Evolutionary conservation across 2,329 filamentous ascomycete species (phyloP).

Genomic region (Amauroascus verrucosus): DNA sequence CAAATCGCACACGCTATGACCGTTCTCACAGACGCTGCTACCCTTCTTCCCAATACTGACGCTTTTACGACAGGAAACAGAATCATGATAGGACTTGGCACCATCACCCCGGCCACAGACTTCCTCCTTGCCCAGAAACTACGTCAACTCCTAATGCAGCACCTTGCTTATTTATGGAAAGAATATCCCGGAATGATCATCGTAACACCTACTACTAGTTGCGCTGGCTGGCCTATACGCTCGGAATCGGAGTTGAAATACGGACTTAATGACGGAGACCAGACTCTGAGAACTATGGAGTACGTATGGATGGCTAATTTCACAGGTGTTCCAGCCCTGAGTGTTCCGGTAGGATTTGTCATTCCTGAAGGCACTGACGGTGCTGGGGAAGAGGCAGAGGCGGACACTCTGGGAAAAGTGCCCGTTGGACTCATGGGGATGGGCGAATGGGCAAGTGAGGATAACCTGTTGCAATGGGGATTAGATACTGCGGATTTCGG

Average conservation of each 20-base stretch:
- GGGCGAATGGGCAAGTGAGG: slow-evolving; percentile 47
- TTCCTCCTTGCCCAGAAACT: slow-evolving; percentile 59
- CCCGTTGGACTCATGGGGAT: slow-evolving; percentile 48
- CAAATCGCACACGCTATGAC: slow-evolving; percentile 64
- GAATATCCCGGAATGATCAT: slow-evolving; percentile 61
- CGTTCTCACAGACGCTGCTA: slow-evolving; percentile 57
- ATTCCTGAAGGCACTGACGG: slow-evolving; percentile 20
- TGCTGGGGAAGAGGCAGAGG: slow-evolving; percentile 22
- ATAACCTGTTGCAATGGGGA: slow-evolving; percentile 41
- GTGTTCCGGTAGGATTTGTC: slow-evolving; percentile 59
- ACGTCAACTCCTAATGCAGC: slow-evolving; percentile 60
- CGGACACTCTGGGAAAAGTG: slow-evolving; percentile 33
- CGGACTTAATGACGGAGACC: slow-evolving; percentile 60
- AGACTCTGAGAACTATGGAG: slow-evolving; percentile 59
- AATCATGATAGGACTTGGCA: slow-evolving; percentile 52
- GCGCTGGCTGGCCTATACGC: slow-evolving; percentile 57
- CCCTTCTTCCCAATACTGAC: slow-evolving; percentile 28
- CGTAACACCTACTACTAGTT: slow-evolving; percentile 62
- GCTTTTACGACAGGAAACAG: slow-evolving; percentile 30
- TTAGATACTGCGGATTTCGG: slow-evolving; percentile 39
- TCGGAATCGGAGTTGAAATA: slow-evolving; percentile 46
- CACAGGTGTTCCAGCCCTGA: slow-evolving; percentile 59
- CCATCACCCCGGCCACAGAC: slow-evolving; percentile 53
- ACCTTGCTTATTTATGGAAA: slow-evolving; percentile 57
- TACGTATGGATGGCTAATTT: slow-evolving; percentile 74